Evolutionary conservation across 1,284 basidiomycete genomes (phyloP).

Genomic region (Boletus semigastroideus): DNA sequence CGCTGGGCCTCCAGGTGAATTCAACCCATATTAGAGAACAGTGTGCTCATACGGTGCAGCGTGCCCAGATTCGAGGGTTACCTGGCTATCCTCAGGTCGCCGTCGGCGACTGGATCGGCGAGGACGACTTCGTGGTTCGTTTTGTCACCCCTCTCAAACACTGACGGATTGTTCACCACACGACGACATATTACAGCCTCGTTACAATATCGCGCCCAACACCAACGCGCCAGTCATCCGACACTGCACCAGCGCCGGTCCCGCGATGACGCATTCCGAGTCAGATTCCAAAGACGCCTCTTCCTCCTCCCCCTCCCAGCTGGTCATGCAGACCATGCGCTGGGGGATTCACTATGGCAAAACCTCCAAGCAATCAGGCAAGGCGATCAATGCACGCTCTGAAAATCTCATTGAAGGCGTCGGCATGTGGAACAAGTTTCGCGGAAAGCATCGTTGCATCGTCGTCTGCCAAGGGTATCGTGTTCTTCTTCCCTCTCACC

Average conservation of each 20-base stretch:
- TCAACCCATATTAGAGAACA: too few relatives aligned
- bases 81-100: conserved; percentile 43
- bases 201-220: conserved; percentile 73
- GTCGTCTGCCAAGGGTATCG: conserved; percentile 77
- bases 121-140: conserved; percentile 55
- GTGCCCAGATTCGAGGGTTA: conserved; percentile 41
- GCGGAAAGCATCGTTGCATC: conserved; percentile 77
- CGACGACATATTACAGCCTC: conserved; percentile 32
- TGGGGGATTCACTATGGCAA: conserved; percentile 92
- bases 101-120: conserved; percentile 61
- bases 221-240: conserved; percentile 67
- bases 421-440: conserved; percentile 82
- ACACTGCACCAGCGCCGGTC: conserved; percentile 20
- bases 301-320: conserved; percentile 7
- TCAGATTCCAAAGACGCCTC: conserved; percentile 2
- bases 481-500: background rate
- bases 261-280: background rate
- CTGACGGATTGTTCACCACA: background rate
- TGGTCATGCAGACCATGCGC: conserved; percentile 74
- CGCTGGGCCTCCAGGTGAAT: conserved; percentile 49
- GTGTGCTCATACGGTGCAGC: conserved; percentile 13
- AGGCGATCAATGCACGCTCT: conserved; percentile 87
- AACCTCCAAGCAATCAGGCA: conserved; percentile 59
- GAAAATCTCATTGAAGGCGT: conserved; percentile 76
- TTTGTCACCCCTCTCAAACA: background rate